These are phyloP conservation scores for Pilaira anomala DNA, from an alignment of 192 early-diverging fungal genomes.

Conservation along the genomic window DNA sequence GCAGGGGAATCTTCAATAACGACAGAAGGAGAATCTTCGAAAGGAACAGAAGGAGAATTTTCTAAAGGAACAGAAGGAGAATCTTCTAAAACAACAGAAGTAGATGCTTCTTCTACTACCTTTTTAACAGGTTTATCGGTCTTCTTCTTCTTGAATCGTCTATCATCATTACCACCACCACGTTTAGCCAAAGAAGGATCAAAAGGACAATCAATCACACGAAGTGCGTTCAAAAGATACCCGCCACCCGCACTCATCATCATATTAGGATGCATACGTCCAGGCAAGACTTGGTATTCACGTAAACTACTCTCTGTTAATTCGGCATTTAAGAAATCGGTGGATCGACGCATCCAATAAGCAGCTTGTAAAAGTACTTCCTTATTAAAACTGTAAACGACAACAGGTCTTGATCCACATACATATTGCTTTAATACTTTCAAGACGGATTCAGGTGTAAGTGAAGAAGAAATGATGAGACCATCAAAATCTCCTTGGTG, in stretches of 20 bases:
- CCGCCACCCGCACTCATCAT: constrained; percentile 72
- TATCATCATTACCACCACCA: constrained; percentile 1
- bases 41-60: too few species aligned
- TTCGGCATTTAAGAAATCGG: constrained; percentile 75
- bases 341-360: constrained; percentile 63
- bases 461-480: constrained; percentile 79
- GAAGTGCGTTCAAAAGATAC: constrained; percentile 61
- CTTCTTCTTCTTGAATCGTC: constrained; percentile 12
- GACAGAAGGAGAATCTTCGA: too few species aligned
- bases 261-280: constrained; percentile 80
- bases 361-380: constrained; percentile 63
- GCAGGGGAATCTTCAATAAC: too few species aligned
- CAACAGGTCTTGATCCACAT: constrained; percentile 80
- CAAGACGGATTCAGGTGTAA: constrained; percentile 69
- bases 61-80: too few species aligned
- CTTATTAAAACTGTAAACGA: constrained; percentile 74
- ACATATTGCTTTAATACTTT: constrained; percentile 68
- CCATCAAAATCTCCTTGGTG: constrained; percentile 65
- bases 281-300: constrained; percentile 80
- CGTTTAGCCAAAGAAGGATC: constrained; percentile 14
- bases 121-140: background rate
- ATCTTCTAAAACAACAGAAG: too few species aligned
- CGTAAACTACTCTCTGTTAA: constrained; percentile 90
- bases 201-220: constrained; percentile 44
- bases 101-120: too few species aligned